phyloP scores from a whole-genome alignment of 2,329 filamentous ascomycete species.

The Colletotrichum chrysophilum region DNA sequence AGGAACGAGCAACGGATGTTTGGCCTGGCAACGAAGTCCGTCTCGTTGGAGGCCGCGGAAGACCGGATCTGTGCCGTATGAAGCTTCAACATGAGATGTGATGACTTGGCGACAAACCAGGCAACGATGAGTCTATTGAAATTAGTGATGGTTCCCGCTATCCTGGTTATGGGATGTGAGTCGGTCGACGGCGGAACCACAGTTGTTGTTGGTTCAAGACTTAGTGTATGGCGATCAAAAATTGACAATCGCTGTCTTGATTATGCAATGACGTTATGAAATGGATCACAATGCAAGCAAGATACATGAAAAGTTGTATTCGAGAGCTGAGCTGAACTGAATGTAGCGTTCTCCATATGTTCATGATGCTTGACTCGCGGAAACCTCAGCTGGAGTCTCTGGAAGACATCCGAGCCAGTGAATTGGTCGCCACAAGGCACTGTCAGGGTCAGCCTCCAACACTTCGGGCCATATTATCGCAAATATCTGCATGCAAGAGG shows the following conservation, averaged over 20 bases:
- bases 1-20: neutral
- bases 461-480: neutral
- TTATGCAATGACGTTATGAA: neutral
- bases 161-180: neutral
- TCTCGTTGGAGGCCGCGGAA: neutral
- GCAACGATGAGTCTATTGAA: neutral
- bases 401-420: neutral
- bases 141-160: neutral
- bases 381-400: neutral
- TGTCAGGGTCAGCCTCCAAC: neutral
- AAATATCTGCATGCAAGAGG: neutral
- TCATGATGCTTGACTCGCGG: conserved; percentile 8
- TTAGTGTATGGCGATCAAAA: neutral
- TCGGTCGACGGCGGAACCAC: neutral
- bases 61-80: conserved; percentile 5
- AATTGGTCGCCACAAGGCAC: neutral
- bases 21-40: neutral
- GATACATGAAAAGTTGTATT: neutral
- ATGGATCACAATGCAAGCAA: neutral
- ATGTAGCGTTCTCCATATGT: neutral
- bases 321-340: neutral
- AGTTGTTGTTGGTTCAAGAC: neutral
- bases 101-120: neutral
- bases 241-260: neutral
- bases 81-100: conserved; percentile 6